Conservation (phyloP, 495 filamentous ascomycete species). For the Aspergillus nidulans region DNA sequence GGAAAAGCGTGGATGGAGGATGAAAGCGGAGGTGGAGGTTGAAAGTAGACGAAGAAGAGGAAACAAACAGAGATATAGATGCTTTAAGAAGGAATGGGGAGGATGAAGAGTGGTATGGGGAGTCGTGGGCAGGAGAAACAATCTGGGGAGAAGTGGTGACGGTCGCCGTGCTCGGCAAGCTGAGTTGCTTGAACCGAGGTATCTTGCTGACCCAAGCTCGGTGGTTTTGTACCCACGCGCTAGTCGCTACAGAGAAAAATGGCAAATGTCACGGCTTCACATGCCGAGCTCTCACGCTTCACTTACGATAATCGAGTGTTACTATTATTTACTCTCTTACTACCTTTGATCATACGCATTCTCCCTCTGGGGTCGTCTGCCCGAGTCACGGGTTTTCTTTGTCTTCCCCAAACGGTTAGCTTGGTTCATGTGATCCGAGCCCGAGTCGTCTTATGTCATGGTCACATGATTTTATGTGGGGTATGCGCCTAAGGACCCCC, state of each 20-base stretch:
- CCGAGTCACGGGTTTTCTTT: neutral
- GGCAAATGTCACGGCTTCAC: conserved; percentile 35
- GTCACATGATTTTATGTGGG: neutral
- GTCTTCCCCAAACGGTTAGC: neutral
- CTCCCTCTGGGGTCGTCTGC: neutral
- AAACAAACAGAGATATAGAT: conserved; percentile 14
- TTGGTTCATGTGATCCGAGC: neutral
- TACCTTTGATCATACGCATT: neutral
- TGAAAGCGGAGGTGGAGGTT: conserved; percentile 4
- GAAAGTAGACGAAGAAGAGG: conserved; percentile 2
- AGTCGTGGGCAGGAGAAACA: conserved; percentile 9
- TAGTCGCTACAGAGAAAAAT: conserved; percentile 1
- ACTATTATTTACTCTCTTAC: neutral
- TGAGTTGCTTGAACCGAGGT: conserved; percentile 36
- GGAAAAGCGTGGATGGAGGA: neutral
- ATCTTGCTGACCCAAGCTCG: conserved; percentile 30
- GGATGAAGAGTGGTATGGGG: conserved; percentile 11
- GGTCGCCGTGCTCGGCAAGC: conserved; percentile 37
- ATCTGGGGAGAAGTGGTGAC: conserved; percentile 20
- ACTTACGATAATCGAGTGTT: too few relatives aligned
- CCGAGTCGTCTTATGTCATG: neutral
- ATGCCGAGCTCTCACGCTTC: conserved; percentile 27
- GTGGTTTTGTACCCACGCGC: conserved; percentile 21
- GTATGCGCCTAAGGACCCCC: neutral
- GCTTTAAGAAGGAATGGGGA: conserved; percentile 1